A percentile compares a stretch with the other conserved stretches of the same genome.
These are phyloP conservation scores for Prunus dulcis DNA, from an alignment of 306 rosid species.

Conservation along the genomic window DNA sequence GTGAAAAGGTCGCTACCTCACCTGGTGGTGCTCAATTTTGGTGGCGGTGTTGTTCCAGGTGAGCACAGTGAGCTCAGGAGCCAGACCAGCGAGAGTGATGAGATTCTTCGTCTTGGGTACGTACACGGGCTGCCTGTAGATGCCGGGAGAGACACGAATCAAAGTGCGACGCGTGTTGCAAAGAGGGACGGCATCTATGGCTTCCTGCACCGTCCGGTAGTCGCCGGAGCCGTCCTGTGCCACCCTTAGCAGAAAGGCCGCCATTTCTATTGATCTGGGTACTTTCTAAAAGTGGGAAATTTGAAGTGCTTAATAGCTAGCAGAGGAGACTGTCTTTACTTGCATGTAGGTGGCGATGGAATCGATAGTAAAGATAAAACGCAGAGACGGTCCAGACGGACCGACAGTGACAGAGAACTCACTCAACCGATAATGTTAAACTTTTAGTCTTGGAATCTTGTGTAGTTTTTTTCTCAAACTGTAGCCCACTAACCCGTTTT, in stretches of 20 bases:
- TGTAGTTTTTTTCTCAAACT: background rate
- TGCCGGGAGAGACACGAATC: constrained; percentile 70
- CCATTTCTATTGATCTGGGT: constrained; percentile 37
- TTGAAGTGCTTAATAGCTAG: background rate
- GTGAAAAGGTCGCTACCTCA: constrained; percentile 10
- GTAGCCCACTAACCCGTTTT: no score
- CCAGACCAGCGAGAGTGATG: constrained; percentile 59
- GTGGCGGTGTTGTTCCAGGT: constrained; percentile 87
- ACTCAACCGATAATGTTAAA: background rate
- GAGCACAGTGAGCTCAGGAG: constrained; percentile 62
- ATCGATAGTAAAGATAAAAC: constrained; percentile 8
- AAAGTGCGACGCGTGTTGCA: constrained; percentile 64
- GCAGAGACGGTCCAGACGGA: constrained; percentile 7
- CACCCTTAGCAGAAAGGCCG: constrained; percentile 49
- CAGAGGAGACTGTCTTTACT: background rate
- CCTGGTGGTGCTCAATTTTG: constrained; percentile 73
- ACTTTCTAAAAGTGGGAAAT: background rate
- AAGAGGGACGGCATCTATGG: constrained; percentile 76
- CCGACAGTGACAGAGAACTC: background rate
- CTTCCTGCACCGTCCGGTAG: constrained; percentile 76
- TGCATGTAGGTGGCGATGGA: constrained; percentile 10
- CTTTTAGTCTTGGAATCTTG: background rate
- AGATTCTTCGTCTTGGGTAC: constrained; percentile 84
- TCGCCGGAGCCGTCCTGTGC: constrained; percentile 69
- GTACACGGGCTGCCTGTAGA: constrained; percentile 72